phyloP scores from a whole-genome alignment of 1,284 basidiomycete genomes.

The Puccinia hordei region DNA sequence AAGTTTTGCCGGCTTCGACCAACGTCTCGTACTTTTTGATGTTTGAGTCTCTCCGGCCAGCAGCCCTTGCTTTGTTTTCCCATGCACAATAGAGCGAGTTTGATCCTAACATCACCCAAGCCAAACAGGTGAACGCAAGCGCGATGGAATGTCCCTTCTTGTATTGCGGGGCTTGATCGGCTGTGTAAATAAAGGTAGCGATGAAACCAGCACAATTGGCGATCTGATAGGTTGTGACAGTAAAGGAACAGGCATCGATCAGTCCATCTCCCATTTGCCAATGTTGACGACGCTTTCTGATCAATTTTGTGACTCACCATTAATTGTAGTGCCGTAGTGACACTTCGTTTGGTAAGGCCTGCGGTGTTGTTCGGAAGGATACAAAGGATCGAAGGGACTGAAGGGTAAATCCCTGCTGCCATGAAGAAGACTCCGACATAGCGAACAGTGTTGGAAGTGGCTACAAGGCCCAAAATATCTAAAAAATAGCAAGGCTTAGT shows the following conservation, averaged over 20 bases:
- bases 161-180: slow-evolving; percentile 46
- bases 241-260: neutral
- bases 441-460: slow-evolving; percentile 47
- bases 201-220: slow-evolving; percentile 44
- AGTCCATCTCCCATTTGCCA: slow-evolving; percentile 49
- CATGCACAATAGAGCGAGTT: slow-evolving; percentile 53
- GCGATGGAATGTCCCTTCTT: slow-evolving; percentile 36
- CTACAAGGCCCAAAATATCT: slow-evolving; percentile 34
- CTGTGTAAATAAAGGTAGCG: slow-evolving; percentile 44
- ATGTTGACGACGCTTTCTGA: neutral
- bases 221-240: slow-evolving; percentile 23
- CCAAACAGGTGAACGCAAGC: slow-evolving; percentile 29
- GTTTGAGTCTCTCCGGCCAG: slow-evolving; percentile 54
- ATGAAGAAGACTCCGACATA: slow-evolving; percentile 56
- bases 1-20: slow-evolving; percentile 53
- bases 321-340: slow-evolving; percentile 55
- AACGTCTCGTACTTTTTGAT: slow-evolving; percentile 53
- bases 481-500: neutral
- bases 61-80: slow-evolving; percentile 54
- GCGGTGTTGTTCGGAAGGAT: slow-evolving; percentile 55
- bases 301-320: slow-evolving; percentile 51
- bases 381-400: slow-evolving; percentile 54
- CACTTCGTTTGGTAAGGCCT: slow-evolving; percentile 55
- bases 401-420: slow-evolving; percentile 55
- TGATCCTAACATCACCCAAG: slow-evolving; percentile 26